phyloP scores from a whole-genome alignment of 139 green algal genomes.

The Astrephomene gubernaculifera region DNA sequence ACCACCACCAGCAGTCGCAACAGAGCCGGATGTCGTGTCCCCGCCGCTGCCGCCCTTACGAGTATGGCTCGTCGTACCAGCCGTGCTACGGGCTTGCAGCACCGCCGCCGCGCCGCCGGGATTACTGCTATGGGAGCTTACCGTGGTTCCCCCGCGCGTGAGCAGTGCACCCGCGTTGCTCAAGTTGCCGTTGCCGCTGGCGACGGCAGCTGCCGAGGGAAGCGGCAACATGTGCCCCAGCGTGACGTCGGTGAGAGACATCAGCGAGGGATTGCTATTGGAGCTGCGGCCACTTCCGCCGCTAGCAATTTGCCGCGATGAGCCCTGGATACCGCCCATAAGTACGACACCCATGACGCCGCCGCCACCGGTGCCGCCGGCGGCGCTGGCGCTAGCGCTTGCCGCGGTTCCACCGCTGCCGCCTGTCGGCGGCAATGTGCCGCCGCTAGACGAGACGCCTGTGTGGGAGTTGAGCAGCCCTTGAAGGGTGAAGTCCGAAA shows the following conservation, averaged over 20 bases:
- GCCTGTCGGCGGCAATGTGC: neutral
- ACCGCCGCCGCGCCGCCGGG: neutral
- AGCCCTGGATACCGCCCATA: neutral
- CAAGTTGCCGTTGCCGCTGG: no score
- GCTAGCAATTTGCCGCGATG: neutral
- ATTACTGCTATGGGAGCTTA: no score
- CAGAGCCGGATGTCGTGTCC: neutral
- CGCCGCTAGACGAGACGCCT: neutral
- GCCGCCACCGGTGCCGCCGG: neutral
- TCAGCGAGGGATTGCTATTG: slow-evolving; percentile 23
- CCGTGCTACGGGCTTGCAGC: neutral
- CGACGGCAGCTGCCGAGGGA: no score
- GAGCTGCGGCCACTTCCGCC: slow-evolving; percentile 14
- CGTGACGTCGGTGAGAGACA: slow-evolving; percentile 33
- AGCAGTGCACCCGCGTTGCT: no score
- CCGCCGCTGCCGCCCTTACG: neutral
- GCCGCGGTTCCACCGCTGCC: neutral
- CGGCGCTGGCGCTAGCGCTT: neutral
- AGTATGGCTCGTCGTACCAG: neutral
- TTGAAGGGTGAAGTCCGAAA: neutral
- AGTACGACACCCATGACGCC: neutral
- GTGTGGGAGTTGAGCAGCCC: neutral
- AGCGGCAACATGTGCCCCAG: neutral
- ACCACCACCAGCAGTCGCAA: neutral
- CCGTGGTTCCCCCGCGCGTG: no score